Evolutionary conservation across 169 alveolate genomes (phyloP), one percentile per base, ranked within the genome.

Genomic region (Babesia gibsoni): DNA sequence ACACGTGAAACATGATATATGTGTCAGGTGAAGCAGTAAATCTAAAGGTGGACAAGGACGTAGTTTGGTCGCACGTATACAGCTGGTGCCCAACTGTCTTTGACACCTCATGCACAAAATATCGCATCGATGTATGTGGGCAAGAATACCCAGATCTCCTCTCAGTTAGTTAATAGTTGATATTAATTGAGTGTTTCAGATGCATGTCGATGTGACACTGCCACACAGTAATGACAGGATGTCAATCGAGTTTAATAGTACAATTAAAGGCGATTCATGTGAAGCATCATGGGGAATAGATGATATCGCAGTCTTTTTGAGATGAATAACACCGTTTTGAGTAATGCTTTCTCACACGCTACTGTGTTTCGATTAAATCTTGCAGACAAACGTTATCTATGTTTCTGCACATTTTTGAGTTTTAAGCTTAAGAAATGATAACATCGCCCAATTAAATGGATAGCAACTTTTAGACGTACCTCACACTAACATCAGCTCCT

Each of bases 211-310:
- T 63, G 75, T 78, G 30, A 57, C 82, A 8, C 22, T 49, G 58
- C 63, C 36, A 3, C 81, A 78, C 48, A n/a, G 32, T 14, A 36
- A 22, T 5, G 67, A 48, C 30, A 25, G 74, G 20, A 27, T 82
- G 52, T 73, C 50, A 18, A 54, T 86, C 58, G 73, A 75, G 52
- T 49, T 86, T 30, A 78, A 58, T 41, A 75, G 84, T 39, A 82
- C 82, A 46, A 42, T 86, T 49, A 73, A 82, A 39, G 67, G 48
- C 41, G 65, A 67, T 16, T 77, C 88, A 33, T 90, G 95, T 56
- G 79, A 75, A 46, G 91, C 86, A 18, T 87, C 93, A 9, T 90
- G 95, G 95, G 95, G 94, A 30, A 53, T 90, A 16, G 94, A 86
- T 53, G 93, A 90, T 53, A 53, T 90, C 12, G 75, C 84, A 43